These are phyloP conservation scores for Pseudogymnoascus verrucosus DNA, from an alignment of 2,329 filamentous ascomycete species.

Conservation along the genomic window DNA sequence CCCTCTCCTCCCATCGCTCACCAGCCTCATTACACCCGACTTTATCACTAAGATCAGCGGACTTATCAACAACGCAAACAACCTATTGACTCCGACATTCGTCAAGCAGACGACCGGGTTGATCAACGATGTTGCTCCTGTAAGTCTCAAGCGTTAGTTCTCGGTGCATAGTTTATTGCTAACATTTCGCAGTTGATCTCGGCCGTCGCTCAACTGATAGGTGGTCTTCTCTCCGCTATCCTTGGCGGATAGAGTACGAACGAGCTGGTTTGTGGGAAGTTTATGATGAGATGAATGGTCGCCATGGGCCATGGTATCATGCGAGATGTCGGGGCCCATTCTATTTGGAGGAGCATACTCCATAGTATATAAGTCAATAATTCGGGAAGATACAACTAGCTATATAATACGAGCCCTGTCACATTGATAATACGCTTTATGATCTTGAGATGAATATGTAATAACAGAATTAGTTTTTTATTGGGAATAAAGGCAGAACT, in stretches of 20 bases:
- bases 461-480: too few species aligned
- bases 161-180: background rate
- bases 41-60: constrained; percentile 1
- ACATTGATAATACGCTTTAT: background rate
- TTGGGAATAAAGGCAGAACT: too few species aligned
- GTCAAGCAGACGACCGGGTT: background rate
- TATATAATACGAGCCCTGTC: background rate
- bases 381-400: background rate
- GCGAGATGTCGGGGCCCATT: background rate
- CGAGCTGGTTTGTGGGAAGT: background rate
- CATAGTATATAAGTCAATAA: constrained; percentile 2
- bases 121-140: background rate
- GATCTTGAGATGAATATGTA: background rate
- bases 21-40: background rate
- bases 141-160: background rate
- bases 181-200: background rate
- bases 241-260: background rate
- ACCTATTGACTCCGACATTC: background rate
- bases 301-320: background rate
- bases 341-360: background rate
- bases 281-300: background rate
- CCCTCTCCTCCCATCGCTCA: background rate
- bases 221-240: background rate
- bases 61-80: constrained; percentile 2
- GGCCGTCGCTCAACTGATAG: background rate